These are phyloP conservation scores for Acanthamoeba castellanii DNA, from an alignment of 208 protist genomes.

Conservation along the genomic window DNA sequence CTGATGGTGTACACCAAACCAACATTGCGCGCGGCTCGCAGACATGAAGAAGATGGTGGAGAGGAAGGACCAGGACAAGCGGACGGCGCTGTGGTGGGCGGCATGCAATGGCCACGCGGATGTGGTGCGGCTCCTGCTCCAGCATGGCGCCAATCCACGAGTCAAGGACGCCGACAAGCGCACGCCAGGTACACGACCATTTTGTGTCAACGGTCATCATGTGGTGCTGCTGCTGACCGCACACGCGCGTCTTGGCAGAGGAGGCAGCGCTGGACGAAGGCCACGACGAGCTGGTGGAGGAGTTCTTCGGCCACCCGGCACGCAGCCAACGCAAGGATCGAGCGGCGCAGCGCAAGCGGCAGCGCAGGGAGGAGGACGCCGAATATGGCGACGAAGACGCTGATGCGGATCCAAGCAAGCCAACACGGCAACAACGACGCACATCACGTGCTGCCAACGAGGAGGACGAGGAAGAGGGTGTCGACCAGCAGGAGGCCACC, in stretches of 20 bases:
- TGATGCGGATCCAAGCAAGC: background rate
- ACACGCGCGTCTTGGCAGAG: background rate
- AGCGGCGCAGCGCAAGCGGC: background rate
- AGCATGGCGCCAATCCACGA: background rate
- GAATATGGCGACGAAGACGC: background rate
- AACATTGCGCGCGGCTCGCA: background rate
- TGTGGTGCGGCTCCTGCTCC: background rate
- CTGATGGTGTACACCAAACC: too few relatives aligned
- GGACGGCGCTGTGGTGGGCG: slow-evolving; percentile 22
- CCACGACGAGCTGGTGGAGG: background rate
- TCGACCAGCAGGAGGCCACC: too few relatives aligned
- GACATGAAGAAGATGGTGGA: slow-evolving; percentile 2
- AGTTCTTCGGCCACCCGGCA: background rate
- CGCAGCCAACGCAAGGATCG: background rate
- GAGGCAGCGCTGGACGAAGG: background rate
- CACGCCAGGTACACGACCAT: background rate
- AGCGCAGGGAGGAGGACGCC: background rate
- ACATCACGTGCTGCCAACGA: background rate
- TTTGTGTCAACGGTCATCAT: background rate
- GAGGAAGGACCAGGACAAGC: slow-evolving; percentile 22
- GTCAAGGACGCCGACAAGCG: slow-evolving; percentile 21
- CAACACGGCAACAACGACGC: background rate
- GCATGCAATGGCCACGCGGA: background rate
- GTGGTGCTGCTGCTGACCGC: background rate
- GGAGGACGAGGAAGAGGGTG: background rate